Evolutionary conservation across 139 green algal genomes (phyloP).

Genomic region (Limnomonas spitsbergensis): DNA sequence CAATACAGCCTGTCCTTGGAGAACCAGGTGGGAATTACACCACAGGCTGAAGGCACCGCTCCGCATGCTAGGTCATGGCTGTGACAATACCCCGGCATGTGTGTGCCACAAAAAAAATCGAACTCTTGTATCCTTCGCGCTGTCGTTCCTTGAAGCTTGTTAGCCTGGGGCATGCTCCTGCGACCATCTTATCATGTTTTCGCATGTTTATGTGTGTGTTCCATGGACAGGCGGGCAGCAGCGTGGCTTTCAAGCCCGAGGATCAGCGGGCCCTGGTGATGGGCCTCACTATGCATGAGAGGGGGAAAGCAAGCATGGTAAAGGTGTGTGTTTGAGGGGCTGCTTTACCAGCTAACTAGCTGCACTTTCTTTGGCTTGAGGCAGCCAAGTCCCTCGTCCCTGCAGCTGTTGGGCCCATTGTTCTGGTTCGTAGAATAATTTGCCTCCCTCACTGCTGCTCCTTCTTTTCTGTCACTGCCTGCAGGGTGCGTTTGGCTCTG

Average conservation of each 20-base stretch:
- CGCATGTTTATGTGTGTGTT: conserved; percentile 52
- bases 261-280: conserved; percentile 48
- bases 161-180: no score
- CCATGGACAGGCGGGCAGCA: neutral
- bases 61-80: no score
- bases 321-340: conserved; percentile 17
- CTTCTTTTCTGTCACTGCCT: no score
- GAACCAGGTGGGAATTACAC: conserved; percentile 44
- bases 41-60: neutral
- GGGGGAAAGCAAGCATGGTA: conserved; percentile 36
- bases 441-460: no score
- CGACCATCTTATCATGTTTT: conserved; percentile 32
- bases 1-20: conserved; percentile 44
- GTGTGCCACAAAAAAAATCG: no score
- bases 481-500: conserved; percentile 34
- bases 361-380: neutral
- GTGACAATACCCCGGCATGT: no score
- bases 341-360: neutral
- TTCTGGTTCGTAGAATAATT: no score
- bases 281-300: conserved; percentile 58
- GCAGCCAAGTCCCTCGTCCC: no score
- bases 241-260: conserved; percentile 11
- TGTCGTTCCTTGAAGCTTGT: no score
- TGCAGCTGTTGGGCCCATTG: no score
- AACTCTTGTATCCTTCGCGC: no score